Base-by-base conservation (phyloP, 345 rosid genomes). In the Corchorus capsularis region DNA sequence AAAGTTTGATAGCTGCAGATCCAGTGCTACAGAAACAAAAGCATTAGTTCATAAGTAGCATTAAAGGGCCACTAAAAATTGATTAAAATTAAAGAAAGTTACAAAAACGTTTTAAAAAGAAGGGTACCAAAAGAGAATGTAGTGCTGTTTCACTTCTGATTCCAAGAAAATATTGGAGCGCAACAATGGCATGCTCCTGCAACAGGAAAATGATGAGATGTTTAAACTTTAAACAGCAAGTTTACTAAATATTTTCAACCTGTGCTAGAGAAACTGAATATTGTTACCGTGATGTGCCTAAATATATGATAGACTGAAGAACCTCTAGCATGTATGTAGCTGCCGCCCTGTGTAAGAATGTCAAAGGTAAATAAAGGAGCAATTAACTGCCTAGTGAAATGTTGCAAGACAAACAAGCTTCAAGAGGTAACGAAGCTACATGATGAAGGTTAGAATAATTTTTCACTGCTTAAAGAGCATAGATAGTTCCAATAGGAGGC, bases 161-260 rank as follows among this genome's bases (percentile, higher is more conserved):
- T 55, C 94, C 90, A 8, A 88, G 90, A 59, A 95, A 92, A 88
- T 87, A 93, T 63, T 92, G 96, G 82, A 93, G 80, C 13, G 90
- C 99, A 54, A 79, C 82, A 69, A 82, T 80, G 68, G 97, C 97
- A 87, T 93, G 93, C 85, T 90, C 96, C 98, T 91, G 87, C 65
- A 80, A 78, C 69, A 53, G 39, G 60, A 54, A 56, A 49, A 75
- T 34, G 32, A 62, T 66, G 11, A 76, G 56, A 77, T 68, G 75
- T 71, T 71, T 61, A 50, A 75, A 52, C 8, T 43, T 34, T 67
- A 63, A 68, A 52, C 43, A 73, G 68, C 73, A 80, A 62, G 66
- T 50, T 72, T 19, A 2, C 13, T 8, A 52, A 17, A 59, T 35
- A 61, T 43, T 34, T 45, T 70, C 20, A 47, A 69, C 54, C 4